Percentiles rank a stretch among this genome's conserved stretches.
These are phyloP conservation scores for Leptoxyphium fumago DNA, from an alignment of 2,329 filamentous ascomycete species.

Conservation along the genomic window DNA sequence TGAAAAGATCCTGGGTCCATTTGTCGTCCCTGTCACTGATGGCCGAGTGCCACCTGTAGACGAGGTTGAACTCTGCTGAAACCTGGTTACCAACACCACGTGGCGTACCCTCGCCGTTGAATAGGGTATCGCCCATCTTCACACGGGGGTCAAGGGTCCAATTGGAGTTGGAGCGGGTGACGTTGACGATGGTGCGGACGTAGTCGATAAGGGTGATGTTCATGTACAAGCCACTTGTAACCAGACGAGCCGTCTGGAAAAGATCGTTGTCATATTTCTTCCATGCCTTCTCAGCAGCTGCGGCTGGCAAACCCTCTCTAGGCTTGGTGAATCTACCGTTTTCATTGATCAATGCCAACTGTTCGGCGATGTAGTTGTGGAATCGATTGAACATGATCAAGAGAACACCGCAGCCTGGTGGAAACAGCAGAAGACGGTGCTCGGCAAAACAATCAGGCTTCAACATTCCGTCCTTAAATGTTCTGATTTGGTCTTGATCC, in stretches of 20 bases:
- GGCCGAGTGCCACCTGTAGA: slow-evolving; percentile 37
- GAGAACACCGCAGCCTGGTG: slow-evolving; percentile 55
- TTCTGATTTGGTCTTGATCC: slow-evolving; percentile 38
- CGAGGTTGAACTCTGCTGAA: slow-evolving; percentile 38
- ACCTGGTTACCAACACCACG: slow-evolving; percentile 34
- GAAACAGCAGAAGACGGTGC: slow-evolving; percentile 53
- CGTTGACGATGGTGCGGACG: slow-evolving; percentile 60
- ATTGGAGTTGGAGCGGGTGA: slow-evolving; percentile 56
- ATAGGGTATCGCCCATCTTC: slow-evolving; percentile 36
- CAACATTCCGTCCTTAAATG: slow-evolving; percentile 54
- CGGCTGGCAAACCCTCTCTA: slow-evolving; percentile 23
- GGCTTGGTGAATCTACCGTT: slow-evolving; percentile 49
- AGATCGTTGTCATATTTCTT: slow-evolving; percentile 61
- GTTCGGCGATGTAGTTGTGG: slow-evolving; percentile 58
- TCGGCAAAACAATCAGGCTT: slow-evolving; percentile 62
- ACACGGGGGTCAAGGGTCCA: slow-evolving; percentile 31
- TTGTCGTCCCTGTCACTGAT: slow-evolving; percentile 30
- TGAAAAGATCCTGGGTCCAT: slow-evolving; percentile 28
- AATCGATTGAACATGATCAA: slow-evolving; percentile 68
- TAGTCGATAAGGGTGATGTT: slow-evolving; percentile 70
- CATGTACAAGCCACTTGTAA: slow-evolving; percentile 61
- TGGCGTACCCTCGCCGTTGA: slow-evolving; percentile 46
- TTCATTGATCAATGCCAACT: slow-evolving; percentile 52
- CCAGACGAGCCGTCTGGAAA: slow-evolving; percentile 64
- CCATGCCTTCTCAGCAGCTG: slow-evolving; percentile 34